phyloP scores from a whole-genome alignment of 2,329 filamentous ascomycete species.

The Annulohypoxylon truncatum region DNA sequence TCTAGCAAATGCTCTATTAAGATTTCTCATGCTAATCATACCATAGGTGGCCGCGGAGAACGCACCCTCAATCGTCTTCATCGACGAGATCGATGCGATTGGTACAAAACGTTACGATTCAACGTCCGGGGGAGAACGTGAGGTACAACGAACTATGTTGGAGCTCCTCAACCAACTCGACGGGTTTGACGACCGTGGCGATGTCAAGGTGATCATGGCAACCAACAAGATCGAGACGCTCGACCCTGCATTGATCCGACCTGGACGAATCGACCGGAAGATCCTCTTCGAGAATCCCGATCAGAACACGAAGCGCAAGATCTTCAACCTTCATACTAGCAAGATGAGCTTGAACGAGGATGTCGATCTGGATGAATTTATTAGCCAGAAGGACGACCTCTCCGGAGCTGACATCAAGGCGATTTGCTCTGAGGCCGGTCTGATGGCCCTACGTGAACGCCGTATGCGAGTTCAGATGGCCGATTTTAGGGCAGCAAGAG shows the following conservation, averaged over 20 bases:
- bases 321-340: conserved; percentile 96
- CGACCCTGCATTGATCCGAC: conserved; percentile 94
- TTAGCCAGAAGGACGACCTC: conserved; percentile 97
- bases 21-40: conserved; percentile 40
- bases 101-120: conserved; percentile 99
- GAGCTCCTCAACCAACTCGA: conserved; percentile 98
- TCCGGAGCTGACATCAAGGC: conserved; percentile 98
- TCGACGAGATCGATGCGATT: conserved; percentile 98
- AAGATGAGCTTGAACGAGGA: conserved; percentile 98
- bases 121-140: conserved; percentile 94
- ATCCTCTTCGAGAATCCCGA: conserved; percentile 78
- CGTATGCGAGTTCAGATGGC: conserved; percentile 99
- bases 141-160: conserved; percentile 98
- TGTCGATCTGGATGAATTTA: conserved; percentile 98
- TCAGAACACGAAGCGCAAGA: conserved; percentile 96
- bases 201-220: conserved; percentile 99
- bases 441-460: conserved; percentile 92
- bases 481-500: conserved; percentile 91
- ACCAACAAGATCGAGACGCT: conserved; percentile 99
- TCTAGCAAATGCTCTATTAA: no score
- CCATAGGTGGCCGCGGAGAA: conserved; percentile 89
- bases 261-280: conserved; percentile 98
- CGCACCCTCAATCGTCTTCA: conserved; percentile 96
- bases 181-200: conserved; percentile 97
- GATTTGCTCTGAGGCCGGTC: conserved; percentile 95